Evolutionary conservation across 2,329 filamentous ascomycete genomes (phyloP).

Genomic region (Colletotrichum limetticola): DNA sequence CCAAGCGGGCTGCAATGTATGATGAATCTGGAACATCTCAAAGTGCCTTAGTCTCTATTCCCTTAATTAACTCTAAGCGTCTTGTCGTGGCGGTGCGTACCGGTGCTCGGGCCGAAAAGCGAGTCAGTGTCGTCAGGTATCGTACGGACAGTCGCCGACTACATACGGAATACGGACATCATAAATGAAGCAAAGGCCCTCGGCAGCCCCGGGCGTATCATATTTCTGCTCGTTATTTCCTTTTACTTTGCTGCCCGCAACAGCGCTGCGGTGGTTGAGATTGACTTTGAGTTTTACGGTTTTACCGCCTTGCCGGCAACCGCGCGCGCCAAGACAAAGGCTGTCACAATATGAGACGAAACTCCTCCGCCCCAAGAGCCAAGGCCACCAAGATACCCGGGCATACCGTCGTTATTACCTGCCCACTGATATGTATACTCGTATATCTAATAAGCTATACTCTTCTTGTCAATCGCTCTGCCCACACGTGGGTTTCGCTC

Average conservation of each 20-base stretch:
- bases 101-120: neutral
- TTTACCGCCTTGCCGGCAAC: neutral
- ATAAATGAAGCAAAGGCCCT: neutral
- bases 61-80: neutral
- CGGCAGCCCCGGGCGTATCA: no score
- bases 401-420: neutral
- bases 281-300: no score
- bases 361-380: neutral
- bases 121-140: neutral
- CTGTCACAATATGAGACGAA: neutral
- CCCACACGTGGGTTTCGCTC: neutral
- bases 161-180: neutral
- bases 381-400: neutral
- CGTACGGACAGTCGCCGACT: neutral
- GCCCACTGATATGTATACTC: neutral
- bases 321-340: neutral
- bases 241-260: neutral
- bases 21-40: neutral
- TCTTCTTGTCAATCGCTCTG: neutral
- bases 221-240: neutral
- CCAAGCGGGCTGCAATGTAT: neutral
- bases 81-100: neutral
- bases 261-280: no score
- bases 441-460: neutral
- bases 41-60: neutral